Conservation (phyloP, 169 alveolate genomes). For the Theileria parva region DNA sequence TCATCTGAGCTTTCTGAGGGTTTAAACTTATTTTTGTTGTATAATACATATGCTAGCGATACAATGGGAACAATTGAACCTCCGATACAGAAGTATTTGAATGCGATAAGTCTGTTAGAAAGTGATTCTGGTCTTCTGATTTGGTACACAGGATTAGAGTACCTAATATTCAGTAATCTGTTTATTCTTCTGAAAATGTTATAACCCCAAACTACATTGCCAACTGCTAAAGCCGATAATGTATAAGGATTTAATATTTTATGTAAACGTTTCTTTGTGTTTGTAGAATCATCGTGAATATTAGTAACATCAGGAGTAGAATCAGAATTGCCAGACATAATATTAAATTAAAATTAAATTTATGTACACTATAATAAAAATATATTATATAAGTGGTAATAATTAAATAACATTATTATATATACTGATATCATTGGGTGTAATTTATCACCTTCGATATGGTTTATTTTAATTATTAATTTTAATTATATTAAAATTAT, state of each 20-base stretch:
- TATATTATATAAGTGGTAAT: not conserved
- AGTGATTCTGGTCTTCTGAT: conserved; percentile 57
- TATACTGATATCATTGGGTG: not conserved
- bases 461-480: conserved; percentile 4
- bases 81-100: conserved; percentile 58
- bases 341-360: not conserved
- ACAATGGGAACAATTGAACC: conserved; percentile 50
- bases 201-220: conserved; percentile 58
- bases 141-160: conserved; percentile 44
- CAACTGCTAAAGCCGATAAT: conserved; percentile 22
- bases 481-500: conserved; percentile 1
- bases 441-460: not conserved
- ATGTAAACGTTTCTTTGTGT: not conserved
- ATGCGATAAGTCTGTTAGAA: conserved; percentile 50
- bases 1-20: not conserved
- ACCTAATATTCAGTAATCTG: conserved; percentile 31
- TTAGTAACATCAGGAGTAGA: not conserved
- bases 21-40: not conserved
- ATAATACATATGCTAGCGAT: conserved; percentile 18
- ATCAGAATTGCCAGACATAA: not conserved
- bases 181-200: conserved; percentile 36
- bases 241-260: conserved; percentile 11
- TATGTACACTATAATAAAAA: not conserved
- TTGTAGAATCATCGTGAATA: not conserved
- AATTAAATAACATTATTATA: not conserved